Base-by-base conservation (phyloP, 192 early-diverging fungal genomes). In the Podila verticillata region DNA sequence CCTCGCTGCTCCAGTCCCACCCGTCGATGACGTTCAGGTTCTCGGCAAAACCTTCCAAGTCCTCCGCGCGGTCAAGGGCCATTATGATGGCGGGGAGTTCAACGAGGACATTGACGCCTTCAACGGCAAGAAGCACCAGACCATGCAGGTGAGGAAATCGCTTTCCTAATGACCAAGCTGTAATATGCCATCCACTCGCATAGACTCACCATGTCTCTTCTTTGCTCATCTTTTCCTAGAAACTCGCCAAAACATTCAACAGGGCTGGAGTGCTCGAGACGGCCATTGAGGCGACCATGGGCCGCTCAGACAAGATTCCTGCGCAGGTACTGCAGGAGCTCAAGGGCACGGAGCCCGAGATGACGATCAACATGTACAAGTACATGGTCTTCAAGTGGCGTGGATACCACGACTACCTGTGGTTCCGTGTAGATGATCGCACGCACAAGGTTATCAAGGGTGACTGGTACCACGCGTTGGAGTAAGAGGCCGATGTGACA, bases 321-420 rank as follows among this genome's bases (percentile, higher is more conserved):
- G 68, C 17, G 77, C 78, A n/a, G 77, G 72, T 9, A 22, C 71
- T 20, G 64, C 69, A 22, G 61, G 80, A 39, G 54, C 75, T 44
- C 61, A 61, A 9, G 64, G 60, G 7, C 47, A 81, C 48, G 77
- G 83, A 30, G 70, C 80, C n/a, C 77, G 77, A 20, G 77, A 81
- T 63, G 77, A 84, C 54, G 48, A 81, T 8, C 49, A 51, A 51
- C 20, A 4, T 51, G 1, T 51, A 51, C 49, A 51, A 51, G 49
- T 51, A 51, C 7, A 51, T 51, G 17, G 20, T 51, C 49, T 51
- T 51, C 49, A 51, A 51, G 20, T 51, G 49, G 49, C 49, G 49
- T 24, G 49, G 49, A 22, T 51, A 51, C 49, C 49, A 51, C 22
- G 49, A 51, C 49, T 51, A 22, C 22, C 49, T 51, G 20, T 51